phyloP scores from a whole-genome alignment of 345 rosid species.

The Hypericum androsaemum region DNA sequence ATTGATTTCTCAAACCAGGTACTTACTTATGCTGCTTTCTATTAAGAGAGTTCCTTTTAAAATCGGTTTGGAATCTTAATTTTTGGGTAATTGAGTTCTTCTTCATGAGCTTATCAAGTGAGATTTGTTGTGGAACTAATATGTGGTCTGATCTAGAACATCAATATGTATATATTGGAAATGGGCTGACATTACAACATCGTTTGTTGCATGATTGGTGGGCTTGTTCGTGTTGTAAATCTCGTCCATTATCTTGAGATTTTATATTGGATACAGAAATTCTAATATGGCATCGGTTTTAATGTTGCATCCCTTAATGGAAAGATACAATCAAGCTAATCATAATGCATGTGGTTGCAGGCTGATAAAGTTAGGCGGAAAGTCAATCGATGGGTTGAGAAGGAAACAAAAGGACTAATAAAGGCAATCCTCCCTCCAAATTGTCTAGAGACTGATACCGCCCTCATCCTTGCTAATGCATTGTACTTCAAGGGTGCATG shows the following conservation, averaged over 20 bases:
- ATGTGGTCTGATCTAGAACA: too few relatives aligned
- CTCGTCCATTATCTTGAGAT: too few relatives aligned
- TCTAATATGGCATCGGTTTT: too few relatives aligned
- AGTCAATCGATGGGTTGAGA: conserved; percentile 14
- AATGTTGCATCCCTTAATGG: too few relatives aligned
- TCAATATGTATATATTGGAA: too few relatives aligned
- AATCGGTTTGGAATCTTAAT: too few relatives aligned
- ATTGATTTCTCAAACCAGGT: not conserved
- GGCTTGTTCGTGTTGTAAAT: too few relatives aligned
- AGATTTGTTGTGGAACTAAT: not conserved
- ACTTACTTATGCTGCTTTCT: not conserved
- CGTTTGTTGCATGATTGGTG: too few relatives aligned
- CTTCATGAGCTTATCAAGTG: not conserved
- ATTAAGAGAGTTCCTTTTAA: not conserved
- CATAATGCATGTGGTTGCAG: not conserved
- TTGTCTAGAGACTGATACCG: not conserved
- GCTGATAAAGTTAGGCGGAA: not conserved
- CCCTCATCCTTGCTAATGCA: conserved; percentile 6
- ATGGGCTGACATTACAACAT: too few relatives aligned
- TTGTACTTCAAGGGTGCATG: conserved; percentile 16
- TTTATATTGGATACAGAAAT: too few relatives aligned
- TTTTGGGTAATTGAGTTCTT: not conserved
- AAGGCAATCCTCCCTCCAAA: conserved; percentile 4
- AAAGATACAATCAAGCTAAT: too few relatives aligned
- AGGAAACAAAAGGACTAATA: conserved; percentile 10